Evolutionary conservation across 1,284 basidiomycete species (phyloP), one percentile per base, ranked within the genome.

Genomic region (Chondrostereum purpureum): DNA sequence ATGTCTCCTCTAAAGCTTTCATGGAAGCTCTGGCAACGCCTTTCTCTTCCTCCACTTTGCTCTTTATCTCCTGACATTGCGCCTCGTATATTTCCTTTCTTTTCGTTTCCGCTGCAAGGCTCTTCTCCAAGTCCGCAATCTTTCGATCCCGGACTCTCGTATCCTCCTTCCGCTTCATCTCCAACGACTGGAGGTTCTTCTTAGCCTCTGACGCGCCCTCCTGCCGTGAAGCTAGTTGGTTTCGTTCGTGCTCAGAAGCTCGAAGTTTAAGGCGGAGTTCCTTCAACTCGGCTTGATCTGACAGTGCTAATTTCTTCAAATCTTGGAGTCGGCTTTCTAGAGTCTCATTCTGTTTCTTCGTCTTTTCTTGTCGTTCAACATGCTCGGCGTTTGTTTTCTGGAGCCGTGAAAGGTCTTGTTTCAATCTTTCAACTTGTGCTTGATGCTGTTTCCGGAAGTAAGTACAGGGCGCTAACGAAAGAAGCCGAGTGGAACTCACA

Each of bases 251-350:
- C 52, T 87, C 84, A 4, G 73, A 66, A 40, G 66, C 55, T n/a
- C 78, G 72, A 16, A 85, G 62, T 57, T 80, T 85, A 35, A 67
- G 55, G 8, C 75, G 72, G 1, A 84, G 61, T 16, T 80, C 80
- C 54, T 78, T 83, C 52, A 83, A 58, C 57, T 87, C 83, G 0
- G 64, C 59, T 54, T 83, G 76, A 44, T 82, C 79, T 0, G 65
- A 49, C 1, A 61, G 49, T n/a, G 64, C 60, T 8, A 61, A 49
- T 52, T 74, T 78, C 60, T 75, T 83, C 44, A 79, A 61, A 39
- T 84, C 84, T 39, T 78, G 76, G 1, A 80, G 50, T 22, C 75
- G 72, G 11, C 58, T 52, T 21, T 84, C 81, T 36, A 79, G 68
- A 2, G 64, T 46, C 0, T 77, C 75, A 23, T 68, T 73, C 48